Evolutionary conservation across 2,329 filamentous ascomycete genomes (phyloP).

Genomic region (Salinomyces thailandicus): DNA sequence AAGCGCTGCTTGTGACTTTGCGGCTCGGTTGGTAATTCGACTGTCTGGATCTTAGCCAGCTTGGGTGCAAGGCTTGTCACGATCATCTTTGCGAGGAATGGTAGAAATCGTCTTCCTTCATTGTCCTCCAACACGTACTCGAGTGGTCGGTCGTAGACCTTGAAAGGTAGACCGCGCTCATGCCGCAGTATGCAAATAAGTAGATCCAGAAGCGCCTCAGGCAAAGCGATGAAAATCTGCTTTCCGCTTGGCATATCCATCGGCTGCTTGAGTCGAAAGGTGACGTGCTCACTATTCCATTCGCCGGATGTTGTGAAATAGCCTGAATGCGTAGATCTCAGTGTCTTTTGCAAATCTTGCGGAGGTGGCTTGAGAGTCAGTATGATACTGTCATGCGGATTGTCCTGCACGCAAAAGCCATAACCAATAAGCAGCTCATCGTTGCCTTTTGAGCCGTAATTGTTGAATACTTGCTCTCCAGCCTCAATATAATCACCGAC

Average conservation of each 20-base stretch:
- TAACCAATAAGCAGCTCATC: slow-evolving; percentile 44
- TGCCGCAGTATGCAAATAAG: slow-evolving; percentile 26
- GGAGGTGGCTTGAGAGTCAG: slow-evolving; percentile 33
- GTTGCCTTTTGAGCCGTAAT: slow-evolving; percentile 44
- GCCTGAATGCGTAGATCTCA: slow-evolving; percentile 22
- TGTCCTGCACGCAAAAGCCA: slow-evolving; percentile 40
- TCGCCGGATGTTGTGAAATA: slow-evolving; percentile 22
- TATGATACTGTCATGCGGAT: slow-evolving; percentile 38
- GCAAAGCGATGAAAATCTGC: slow-evolving; percentile 19
- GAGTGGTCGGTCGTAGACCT: slow-evolving; percentile 17
- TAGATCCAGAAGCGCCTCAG: slow-evolving; percentile 26
- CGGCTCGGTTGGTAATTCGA: slow-evolving; percentile 16
- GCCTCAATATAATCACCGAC: slow-evolving; percentile 24
- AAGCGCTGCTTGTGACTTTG: slow-evolving; percentile 30
- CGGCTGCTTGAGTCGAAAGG: slow-evolving; percentile 26
- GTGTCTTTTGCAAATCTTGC: slow-evolving; percentile 23
- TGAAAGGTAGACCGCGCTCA: slow-evolving; percentile 24
- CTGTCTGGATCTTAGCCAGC: slow-evolving; percentile 20
- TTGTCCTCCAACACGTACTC: slow-evolving; percentile 17
- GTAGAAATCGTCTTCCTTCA: slow-evolving; percentile 21
- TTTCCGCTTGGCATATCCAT: slow-evolving; percentile 4
- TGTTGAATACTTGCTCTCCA: slow-evolving; percentile 41
- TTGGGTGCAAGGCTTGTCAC: slow-evolving; percentile 26
- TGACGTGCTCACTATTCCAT: slow-evolving; percentile 28
- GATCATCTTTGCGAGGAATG: slow-evolving; percentile 26